Evolutionary conservation across 306 rosid genomes (phyloP).

Genomic region (Echinosophora koreensis): DNA sequence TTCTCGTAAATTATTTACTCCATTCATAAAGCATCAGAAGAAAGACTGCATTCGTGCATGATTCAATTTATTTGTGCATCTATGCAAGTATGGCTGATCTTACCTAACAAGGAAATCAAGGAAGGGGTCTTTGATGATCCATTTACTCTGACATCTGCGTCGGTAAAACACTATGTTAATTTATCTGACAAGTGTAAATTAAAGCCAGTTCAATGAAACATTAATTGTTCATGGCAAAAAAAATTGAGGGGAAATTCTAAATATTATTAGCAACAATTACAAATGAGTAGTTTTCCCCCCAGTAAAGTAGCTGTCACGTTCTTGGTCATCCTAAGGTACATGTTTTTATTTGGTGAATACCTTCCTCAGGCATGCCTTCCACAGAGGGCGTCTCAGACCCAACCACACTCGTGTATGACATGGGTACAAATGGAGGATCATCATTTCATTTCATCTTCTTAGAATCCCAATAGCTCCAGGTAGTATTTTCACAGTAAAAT

Average conservation of each 20-base stretch:
- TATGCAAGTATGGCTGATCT: slow-evolving; percentile 28
- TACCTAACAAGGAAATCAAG: slow-evolving; percentile 91
- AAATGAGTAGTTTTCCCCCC: neutral
- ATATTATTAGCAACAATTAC: slow-evolving; percentile 15
- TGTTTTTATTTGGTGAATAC: slow-evolving; percentile 5
- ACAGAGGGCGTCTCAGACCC: neutral
- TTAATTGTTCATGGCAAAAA: neutral
- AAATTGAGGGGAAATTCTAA: neutral
- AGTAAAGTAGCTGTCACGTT: slow-evolving; percentile 13
- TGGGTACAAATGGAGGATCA: slow-evolving; percentile 27
- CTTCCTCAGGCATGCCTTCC: slow-evolving; percentile 14
- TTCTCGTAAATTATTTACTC: slow-evolving; percentile 5
- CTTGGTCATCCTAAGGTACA: slow-evolving; percentile 18
- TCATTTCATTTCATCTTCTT: slow-evolving; percentile 19
- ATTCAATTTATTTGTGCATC: slow-evolving; percentile 22
- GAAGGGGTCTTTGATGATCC: slow-evolving; percentile 74
- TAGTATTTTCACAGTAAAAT: neutral
- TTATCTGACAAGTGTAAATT: slow-evolving; percentile 1
- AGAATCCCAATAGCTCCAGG: neutral
- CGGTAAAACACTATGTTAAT: slow-evolving; percentile 54
- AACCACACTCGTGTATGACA: neutral
- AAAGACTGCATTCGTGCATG: slow-evolving; percentile 32
- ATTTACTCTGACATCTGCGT: slow-evolving; percentile 67
- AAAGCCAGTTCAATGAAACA: neutral
- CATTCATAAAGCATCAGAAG: slow-evolving; percentile 8